phyloP scores from a whole-genome alignment of 2,329 filamentous ascomycete species.

The Thelonectria discophora region DNA sequence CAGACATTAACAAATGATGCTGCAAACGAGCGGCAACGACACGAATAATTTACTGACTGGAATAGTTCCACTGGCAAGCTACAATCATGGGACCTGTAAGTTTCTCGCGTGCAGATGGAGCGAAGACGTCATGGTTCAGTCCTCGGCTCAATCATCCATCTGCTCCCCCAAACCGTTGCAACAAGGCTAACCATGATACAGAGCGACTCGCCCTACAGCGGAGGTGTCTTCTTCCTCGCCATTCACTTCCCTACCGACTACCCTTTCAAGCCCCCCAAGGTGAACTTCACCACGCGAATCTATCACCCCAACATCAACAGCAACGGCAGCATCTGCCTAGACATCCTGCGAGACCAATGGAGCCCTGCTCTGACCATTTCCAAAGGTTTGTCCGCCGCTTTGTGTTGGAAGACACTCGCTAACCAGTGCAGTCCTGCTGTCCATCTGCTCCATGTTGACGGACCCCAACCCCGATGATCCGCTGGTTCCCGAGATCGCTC shows the following conservation, averaged over 20 bases:
- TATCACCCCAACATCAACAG: constrained; percentile 99
- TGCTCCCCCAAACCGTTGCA: constrained; percentile 7
- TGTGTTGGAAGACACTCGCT: constrained; percentile 17
- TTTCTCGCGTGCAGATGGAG: constrained; percentile 31
- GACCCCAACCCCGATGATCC: constrained; percentile 99
- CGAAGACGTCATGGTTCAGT: constrained; percentile 28
- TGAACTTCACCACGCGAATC: constrained; percentile 99
- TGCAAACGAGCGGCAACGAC: background rate
- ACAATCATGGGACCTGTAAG: constrained; percentile 99
- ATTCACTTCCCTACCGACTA: constrained; percentile 99
- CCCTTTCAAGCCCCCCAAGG: constrained; percentile 99
- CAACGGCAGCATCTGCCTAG: constrained; percentile 98
- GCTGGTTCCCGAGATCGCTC: constrained; percentile 97
- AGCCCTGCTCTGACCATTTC: constrained; percentile 97
- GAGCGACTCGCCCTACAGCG: constrained; percentile 96
- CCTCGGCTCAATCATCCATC: constrained; percentile 25
- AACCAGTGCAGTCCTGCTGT: constrained; percentile 79
- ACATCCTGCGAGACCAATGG: constrained; percentile 99
- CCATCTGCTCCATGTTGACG: constrained; percentile 99
- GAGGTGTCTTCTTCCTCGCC: constrained; percentile 97
- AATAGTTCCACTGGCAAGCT: constrained; percentile 99
- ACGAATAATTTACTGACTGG: constrained; percentile 37
- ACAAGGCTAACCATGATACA: constrained; percentile 53
- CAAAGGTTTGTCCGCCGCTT: constrained; percentile 72
- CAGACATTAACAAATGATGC: constrained; percentile 15